Conservation (phyloP, 2,329 filamentous ascomycete species). For the Chaetomium sp. region DNA sequence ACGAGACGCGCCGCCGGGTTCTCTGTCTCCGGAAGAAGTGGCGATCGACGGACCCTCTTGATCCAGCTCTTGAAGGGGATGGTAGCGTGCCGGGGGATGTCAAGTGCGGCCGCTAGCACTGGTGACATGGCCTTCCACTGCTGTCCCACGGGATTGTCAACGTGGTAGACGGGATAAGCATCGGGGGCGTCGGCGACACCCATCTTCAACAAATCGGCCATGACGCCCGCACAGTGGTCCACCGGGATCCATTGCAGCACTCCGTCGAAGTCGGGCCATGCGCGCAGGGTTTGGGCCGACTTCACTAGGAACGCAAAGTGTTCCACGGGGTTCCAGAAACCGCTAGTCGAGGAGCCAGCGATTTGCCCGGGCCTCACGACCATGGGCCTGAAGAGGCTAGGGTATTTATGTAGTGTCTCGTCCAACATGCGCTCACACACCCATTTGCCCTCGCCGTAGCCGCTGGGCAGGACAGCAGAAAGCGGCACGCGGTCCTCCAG, state of each 20-base stretch:
- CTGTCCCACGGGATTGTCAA: constrained; percentile 39
- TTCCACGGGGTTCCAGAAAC: constrained; percentile 59
- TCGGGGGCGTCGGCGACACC: constrained; percentile 4
- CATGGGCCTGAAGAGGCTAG: constrained; percentile 46
- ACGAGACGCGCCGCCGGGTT: constrained; percentile 13
- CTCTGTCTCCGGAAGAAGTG: neutral
- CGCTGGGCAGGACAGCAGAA: constrained; percentile 46
- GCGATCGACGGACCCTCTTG: neutral
- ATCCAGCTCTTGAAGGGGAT: constrained; percentile 12
- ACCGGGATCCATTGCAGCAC: constrained; percentile 51
- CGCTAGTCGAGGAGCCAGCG: constrained; percentile 50
- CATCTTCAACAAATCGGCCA: constrained; percentile 36
- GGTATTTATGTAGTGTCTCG: constrained; percentile 48
- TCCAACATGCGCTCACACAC: constrained; percentile 54
- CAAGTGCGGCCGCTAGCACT: constrained; percentile 2
- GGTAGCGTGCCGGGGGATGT: neutral
- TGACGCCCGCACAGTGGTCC: constrained; percentile 37
- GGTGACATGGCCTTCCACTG: constrained; percentile 31
- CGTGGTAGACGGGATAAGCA: constrained; percentile 36
- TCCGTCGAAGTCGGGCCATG: constrained; percentile 46
- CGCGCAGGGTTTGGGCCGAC: constrained; percentile 49
- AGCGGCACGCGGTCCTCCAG: constrained; percentile 48
- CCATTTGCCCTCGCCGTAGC: constrained; percentile 56
- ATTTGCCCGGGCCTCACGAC: constrained; percentile 54
- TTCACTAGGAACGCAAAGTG: constrained; percentile 54